These are phyloP conservation scores for Verticillium nonalfalfae DNA, from an alignment of 2,329 filamentous ascomycete species.

Conservation along the genomic window DNA sequence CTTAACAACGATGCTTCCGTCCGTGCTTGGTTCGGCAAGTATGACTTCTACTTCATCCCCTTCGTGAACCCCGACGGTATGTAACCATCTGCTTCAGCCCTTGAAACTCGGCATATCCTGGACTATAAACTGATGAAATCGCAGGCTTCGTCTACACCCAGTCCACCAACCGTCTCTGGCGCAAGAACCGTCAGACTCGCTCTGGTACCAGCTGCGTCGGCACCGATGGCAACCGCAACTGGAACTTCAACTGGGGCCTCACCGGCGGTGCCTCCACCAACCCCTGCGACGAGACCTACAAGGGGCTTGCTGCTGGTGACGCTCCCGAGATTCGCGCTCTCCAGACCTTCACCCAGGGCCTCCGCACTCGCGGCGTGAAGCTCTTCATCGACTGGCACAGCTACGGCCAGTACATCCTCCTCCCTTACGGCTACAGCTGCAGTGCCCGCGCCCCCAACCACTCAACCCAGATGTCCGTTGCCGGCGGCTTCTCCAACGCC, in stretches of 20 bases:
- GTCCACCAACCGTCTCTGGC: constrained; percentile 44
- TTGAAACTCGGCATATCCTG: not conserved
- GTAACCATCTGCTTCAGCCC: not conserved
- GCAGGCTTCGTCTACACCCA: constrained; percentile 45
- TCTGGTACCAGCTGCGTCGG: constrained; percentile 29
- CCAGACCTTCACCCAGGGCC: constrained; percentile 22
- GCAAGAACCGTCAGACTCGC: constrained; percentile 39
- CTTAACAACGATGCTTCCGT: constrained; percentile 15
- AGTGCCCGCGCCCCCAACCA: constrained; percentile 28
- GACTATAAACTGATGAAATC: not conserved
- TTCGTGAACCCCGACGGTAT: constrained; percentile 46
- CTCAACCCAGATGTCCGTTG: constrained; percentile 30
- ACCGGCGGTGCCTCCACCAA: constrained; percentile 34
- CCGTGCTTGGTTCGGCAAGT: constrained; percentile 40
- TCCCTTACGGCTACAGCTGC: constrained; percentile 39
- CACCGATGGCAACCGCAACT: constrained; percentile 45
- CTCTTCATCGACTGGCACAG: constrained; percentile 43
- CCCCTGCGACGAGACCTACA: constrained; percentile 36
- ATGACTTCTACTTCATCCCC: constrained; percentile 54
- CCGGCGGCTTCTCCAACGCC: constrained; percentile 17
- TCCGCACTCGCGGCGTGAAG: constrained; percentile 25
- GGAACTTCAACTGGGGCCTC: constrained; percentile 37
- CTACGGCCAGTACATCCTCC: constrained; percentile 37
- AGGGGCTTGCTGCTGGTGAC: constrained; percentile 26
- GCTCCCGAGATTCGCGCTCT: constrained; percentile 40